phyloP scores from a whole-genome alignment of 106 monocot genomes.

The Acanthochlamys bracteata region DNA sequence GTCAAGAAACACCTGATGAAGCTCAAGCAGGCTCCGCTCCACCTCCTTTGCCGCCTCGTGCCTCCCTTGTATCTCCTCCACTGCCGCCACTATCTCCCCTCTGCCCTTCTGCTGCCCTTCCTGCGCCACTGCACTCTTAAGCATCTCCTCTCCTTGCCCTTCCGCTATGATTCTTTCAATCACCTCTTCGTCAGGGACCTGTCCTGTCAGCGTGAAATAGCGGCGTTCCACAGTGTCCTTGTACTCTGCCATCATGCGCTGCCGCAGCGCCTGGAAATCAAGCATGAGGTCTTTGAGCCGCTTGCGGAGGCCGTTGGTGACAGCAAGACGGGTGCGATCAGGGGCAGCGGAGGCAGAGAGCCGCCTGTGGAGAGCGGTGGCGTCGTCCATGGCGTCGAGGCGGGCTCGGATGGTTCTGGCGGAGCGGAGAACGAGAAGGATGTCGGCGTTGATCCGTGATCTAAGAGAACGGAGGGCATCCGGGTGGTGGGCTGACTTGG shows the following conservation, averaged over 20 bases:
- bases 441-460: conserved; percentile 8
- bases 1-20: conserved; percentile 12
- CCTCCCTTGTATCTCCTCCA: conserved; percentile 7
- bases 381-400: conserved; percentile 10
- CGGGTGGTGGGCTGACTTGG: conserved; percentile 9
- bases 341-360: conserved; percentile 7
- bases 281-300: conserved; percentile 10
- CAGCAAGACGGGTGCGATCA: conserved; percentile 7
- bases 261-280: conserved; percentile 11
- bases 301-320: conserved; percentile 11
- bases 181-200: conserved; percentile 6
- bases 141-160: conserved; percentile 6
- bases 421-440: conserved; percentile 2
- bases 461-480: conserved; percentile 2
- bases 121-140: not conserved
- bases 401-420: conserved; percentile 5
- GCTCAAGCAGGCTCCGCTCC: conserved; percentile 13
- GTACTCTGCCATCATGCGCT: conserved; percentile 14
- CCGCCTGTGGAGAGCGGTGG: not conserved
- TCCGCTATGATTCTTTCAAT: conserved; percentile 7
- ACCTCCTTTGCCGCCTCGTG: conserved; percentile 13
- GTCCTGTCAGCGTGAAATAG: conserved; percentile 7
- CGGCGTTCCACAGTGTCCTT: conserved; percentile 6
- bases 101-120: not conserved
- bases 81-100: conserved; percentile 2